A percentile compares a stretch with the other conserved stretches of the same genome.
phyloP scores from a whole-genome alignment of 768 basidiomycete species.

The Phylloporus sp. region DNA sequence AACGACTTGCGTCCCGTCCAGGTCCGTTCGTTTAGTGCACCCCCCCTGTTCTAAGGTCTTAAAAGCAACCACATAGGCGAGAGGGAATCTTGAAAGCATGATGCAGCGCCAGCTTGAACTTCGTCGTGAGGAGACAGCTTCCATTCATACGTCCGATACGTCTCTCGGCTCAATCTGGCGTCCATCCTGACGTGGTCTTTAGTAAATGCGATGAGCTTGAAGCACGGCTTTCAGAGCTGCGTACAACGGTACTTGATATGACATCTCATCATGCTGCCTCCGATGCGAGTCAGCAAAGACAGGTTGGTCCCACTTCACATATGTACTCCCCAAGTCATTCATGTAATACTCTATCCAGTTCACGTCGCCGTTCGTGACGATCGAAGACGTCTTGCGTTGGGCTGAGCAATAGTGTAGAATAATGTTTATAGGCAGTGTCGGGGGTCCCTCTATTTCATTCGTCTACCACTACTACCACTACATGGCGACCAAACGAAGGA shows the following conservation, averaged over 20 bases:
- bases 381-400: slow-evolving; percentile 51
- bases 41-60: neutral
- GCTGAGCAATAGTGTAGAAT: no score
- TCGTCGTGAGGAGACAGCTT: slow-evolving; percentile 63
- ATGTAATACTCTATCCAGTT: slow-evolving; percentile 7
- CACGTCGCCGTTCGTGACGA: slow-evolving; percentile 9
- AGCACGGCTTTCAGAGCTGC: slow-evolving; percentile 54
- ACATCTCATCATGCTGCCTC: neutral
- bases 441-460: slow-evolving; percentile 13
- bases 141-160: slow-evolving; percentile 58
- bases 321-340: neutral
- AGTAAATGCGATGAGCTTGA: slow-evolving; percentile 75
- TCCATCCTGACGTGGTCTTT: slow-evolving; percentile 7
- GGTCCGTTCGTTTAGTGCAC: slow-evolving; percentile 36
- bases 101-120: slow-evolving; percentile 75
- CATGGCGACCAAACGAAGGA: slow-evolving; percentile 72
- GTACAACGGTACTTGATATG: slow-evolving; percentile 24
- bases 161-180: neutral
- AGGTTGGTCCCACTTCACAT: slow-evolving; percentile 11
- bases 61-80: slow-evolving; percentile 45
- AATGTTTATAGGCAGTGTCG: slow-evolving; percentile 10
- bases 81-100: slow-evolving; percentile 76
- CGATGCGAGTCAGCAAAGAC: slow-evolving; percentile 6
- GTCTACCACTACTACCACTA: neutral
- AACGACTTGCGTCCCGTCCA: slow-evolving; percentile 89